phyloP scores from a whole-genome alignment of 257 asterid genomes.

The Dorcoceras hygrometricum region DNA sequence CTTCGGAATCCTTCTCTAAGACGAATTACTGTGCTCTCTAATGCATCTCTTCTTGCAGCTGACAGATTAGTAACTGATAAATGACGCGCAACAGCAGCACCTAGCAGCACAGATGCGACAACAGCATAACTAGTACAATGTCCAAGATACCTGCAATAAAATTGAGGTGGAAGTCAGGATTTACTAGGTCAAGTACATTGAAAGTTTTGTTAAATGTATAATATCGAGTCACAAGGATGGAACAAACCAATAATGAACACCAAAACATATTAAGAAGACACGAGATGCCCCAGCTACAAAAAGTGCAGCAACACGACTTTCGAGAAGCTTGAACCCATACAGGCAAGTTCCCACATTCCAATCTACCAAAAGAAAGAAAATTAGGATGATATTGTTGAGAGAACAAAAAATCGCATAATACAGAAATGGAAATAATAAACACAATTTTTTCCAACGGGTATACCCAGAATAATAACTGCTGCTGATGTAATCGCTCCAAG shows the following conservation, averaged over 20 bases:
- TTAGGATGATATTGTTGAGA: constrained; percentile 2
- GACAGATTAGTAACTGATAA: constrained; percentile 78
- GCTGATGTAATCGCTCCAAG: constrained; percentile 97
- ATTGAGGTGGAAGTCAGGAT: constrained; percentile 16
- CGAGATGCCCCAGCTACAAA: constrained; percentile 88
- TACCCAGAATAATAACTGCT: constrained; percentile 96
- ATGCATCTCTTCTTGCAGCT: constrained; percentile 95
- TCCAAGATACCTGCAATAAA: constrained; percentile 73
- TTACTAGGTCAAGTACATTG: constrained; percentile 2
- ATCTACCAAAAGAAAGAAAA: constrained; percentile 47
- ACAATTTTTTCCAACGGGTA: constrained; percentile 20
- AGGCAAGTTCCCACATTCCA: constrained; percentile 99
- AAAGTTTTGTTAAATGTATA: background rate
- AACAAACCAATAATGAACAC: constrained; percentile 95
- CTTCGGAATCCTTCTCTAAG: constrained; percentile 91
- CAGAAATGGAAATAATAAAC: constrained; percentile 16
- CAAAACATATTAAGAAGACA: constrained; percentile 93
- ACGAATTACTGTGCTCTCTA: constrained; percentile 95
- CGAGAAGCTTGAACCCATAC: constrained; percentile 91
- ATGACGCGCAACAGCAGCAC: constrained; percentile 98
- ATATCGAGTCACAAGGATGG: constrained; percentile 9
- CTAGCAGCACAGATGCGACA: constrained; percentile 95
- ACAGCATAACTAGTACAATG: constrained; percentile 95
- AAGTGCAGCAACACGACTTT: constrained; percentile 88
- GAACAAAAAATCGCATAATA: constrained; percentile 13